Conservation (phyloP, 2,329 filamentous ascomycete species). For the Verticillium albo-atrum region DNA sequence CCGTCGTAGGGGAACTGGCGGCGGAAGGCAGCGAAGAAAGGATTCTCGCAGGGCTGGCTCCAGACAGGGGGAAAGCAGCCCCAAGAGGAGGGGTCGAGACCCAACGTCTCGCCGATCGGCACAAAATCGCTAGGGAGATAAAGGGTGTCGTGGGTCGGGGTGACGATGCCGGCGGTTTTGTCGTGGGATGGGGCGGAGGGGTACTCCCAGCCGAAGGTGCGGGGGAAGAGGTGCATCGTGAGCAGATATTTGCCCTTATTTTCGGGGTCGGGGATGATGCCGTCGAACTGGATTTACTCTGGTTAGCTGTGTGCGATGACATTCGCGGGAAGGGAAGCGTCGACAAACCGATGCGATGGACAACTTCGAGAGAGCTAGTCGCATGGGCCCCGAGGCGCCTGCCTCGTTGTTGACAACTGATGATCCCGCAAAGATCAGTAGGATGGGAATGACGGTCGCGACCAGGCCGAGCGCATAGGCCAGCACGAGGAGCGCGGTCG, state of each 20-base stretch:
- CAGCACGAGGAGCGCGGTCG: not conserved
- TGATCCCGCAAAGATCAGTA: constrained; percentile 5
- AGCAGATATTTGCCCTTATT: constrained; percentile 5
- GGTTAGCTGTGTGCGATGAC: not conserved
- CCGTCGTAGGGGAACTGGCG: not conserved
- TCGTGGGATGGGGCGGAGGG: not conserved
- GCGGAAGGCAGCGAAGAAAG: constrained; percentile 7
- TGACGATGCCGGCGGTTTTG: constrained; percentile 1
- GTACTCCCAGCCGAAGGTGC: constrained; percentile 9
- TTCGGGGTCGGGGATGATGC: constrained; percentile 3
- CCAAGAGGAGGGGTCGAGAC: constrained; percentile 4
- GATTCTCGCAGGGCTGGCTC: constrained; percentile 3
- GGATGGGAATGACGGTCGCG: constrained; percentile 1
- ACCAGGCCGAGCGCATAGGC: not conserved
- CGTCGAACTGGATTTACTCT: constrained; percentile 4
- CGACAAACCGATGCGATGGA: constrained; percentile 4
- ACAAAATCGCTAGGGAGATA: constrained; percentile 6
- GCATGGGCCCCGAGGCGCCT: not conserved
- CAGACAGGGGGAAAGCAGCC: constrained; percentile 5
- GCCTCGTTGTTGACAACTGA: not conserved
- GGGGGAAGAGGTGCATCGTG: constrained; percentile 8
- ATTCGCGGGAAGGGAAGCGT: not conserved
- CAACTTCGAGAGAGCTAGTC: constrained; percentile 1
- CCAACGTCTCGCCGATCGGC: constrained; percentile 4
- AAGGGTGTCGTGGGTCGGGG: not conserved